Conservation (phyloP, 108 stramenopile species). For the Fragilaria crotonensis region DNA sequence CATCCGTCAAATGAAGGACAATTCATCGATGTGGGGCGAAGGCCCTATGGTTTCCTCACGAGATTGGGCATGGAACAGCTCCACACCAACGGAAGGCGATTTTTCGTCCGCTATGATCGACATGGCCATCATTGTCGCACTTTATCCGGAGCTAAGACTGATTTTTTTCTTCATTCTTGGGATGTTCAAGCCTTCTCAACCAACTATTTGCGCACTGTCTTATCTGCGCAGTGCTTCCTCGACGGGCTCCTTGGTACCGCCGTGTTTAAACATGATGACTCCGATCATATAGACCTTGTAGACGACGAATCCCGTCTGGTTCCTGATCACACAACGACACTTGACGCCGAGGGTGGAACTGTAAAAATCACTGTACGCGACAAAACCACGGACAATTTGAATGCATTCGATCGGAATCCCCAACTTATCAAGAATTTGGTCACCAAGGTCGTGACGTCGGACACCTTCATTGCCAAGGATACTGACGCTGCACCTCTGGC, state of each 20-base stretch:
- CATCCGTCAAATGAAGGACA: constrained; percentile 29
- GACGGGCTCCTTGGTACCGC: constrained; percentile 59
- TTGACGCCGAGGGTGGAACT: constrained; percentile 15
- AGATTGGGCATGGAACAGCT: constrained; percentile 59
- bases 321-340: constrained; percentile 16
- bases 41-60: constrained; percentile 69
- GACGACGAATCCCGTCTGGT: constrained; percentile 2
- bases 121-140: constrained; percentile 24
- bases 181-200: constrained; percentile 60
- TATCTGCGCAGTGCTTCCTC: constrained; percentile 63
- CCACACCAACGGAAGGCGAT: constrained; percentile 33
- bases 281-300: not conserved
- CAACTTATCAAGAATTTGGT: constrained; percentile 59
- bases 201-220: constrained; percentile 70
- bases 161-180: constrained; percentile 53
- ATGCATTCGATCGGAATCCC: constrained; percentile 71
- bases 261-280: not conserved
- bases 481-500: constrained; percentile 46
- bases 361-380: constrained; percentile 50
- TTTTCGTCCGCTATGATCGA: constrained; percentile 39
- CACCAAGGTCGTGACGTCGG: constrained; percentile 38
- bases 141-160: not conserved
- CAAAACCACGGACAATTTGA: constrained; percentile 45
- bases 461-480: constrained; percentile 54
- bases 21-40: constrained; percentile 29